Evolutionary conservation across 129 eudicot species (phyloP).

Genomic region (Tagetes patula): DNA sequence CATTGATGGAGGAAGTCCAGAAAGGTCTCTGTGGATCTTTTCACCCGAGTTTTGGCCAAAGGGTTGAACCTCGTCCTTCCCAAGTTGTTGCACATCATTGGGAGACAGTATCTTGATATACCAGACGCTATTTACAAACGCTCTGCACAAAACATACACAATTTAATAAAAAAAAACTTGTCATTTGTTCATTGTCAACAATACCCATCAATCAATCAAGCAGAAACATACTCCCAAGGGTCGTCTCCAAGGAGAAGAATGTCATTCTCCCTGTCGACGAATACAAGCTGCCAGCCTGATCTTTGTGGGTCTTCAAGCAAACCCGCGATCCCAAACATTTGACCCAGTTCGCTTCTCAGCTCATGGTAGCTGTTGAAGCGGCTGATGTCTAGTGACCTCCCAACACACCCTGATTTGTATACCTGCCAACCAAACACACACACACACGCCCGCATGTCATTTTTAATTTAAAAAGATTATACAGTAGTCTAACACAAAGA

Average conservation of each 20-base stretch:
- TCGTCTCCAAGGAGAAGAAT: conserved; percentile 99
- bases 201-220: neutral
- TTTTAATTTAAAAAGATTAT: neutral
- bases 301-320: conserved; percentile 95
- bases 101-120: conserved; percentile 96
- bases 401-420: conserved; percentile 86
- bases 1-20: conserved; percentile 63
- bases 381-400: conserved; percentile 95
- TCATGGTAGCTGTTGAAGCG: conserved; percentile 96
- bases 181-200: neutral
- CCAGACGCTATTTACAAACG: conserved; percentile 94
- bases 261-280: conserved; percentile 99
- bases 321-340: conserved; percentile 95
- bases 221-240: conserved; percentile 97
- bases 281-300: conserved; percentile 99
- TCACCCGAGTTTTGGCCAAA: conserved; percentile 51
- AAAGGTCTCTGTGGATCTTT: conserved; percentile 48
- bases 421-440: conserved; percentile 50
- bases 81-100: conserved; percentile 76
- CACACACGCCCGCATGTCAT: neutral
- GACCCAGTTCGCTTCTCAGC: conserved; percentile 86
- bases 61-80: conserved; percentile 67
- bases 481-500: neutral
- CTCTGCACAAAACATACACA: conserved; percentile 46
- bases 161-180: neutral